Conservation (phyloP, 2,329 filamentous ascomycete genomes). For the Raffaelea arxii region DNA sequence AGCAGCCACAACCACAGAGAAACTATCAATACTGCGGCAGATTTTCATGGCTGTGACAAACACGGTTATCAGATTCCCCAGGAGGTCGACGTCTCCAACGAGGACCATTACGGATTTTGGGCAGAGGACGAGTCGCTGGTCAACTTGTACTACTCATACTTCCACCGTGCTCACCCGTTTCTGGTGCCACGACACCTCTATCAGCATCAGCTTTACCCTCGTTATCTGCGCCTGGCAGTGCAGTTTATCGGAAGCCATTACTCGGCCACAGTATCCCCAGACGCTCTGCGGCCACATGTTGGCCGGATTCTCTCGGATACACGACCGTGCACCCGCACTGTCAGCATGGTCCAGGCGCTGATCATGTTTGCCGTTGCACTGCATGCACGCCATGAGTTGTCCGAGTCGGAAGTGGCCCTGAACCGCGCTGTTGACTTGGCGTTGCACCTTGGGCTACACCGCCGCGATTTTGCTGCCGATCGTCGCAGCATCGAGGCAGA, state of each 20-base stretch:
- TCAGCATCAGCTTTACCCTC: neutral
- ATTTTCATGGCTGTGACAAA: too few species aligned
- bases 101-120: too few species aligned
- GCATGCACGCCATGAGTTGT: constrained; percentile 3
- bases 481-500: neutral
- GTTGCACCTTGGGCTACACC: constrained; percentile 3
- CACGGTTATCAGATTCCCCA: too few species aligned
- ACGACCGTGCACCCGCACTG: neutral
- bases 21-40: too few species aligned
- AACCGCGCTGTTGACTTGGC: constrained; percentile 1
- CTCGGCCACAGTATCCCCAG: neutral
- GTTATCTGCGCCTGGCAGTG: constrained; percentile 3
- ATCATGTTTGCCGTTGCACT: constrained; percentile 1
- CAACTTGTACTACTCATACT: constrained; percentile 5
- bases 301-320: neutral
- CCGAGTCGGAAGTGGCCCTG: constrained; percentile 1
- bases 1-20: too few species aligned
- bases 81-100: too few species aligned
- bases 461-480: neutral
- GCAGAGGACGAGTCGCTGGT: neutral
- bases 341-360: constrained; percentile 1
- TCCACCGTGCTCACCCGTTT: constrained; percentile 5
- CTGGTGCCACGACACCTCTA: constrained; percentile 3
- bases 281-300: neutral
- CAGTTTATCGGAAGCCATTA: constrained; percentile 8